Conservation (phyloP, 208 protist genomes). For the Trichomonas tenax region DNA sequence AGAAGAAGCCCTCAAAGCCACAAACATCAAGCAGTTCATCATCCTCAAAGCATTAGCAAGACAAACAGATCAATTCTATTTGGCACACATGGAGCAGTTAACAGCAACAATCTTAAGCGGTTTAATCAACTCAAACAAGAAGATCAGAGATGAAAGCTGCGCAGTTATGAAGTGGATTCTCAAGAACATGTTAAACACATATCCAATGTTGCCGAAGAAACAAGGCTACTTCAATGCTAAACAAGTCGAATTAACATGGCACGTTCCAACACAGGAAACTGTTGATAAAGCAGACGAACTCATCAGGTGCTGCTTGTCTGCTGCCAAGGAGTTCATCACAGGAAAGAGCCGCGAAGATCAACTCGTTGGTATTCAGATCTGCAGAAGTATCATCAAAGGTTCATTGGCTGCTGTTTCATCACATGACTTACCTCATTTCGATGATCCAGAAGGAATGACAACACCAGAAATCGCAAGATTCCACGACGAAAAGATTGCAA, state of each 20-base stretch:
- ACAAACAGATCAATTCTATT: not conserved
- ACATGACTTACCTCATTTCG: not conserved
- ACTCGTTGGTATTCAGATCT: not conserved
- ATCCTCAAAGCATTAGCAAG: not conserved
- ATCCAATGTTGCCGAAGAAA: not conserved
- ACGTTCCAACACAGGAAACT: not conserved
- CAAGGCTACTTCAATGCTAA: not conserved
- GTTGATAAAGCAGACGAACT: too few relatives aligned
- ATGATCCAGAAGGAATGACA: not conserved
- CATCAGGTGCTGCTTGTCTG: not conserved
- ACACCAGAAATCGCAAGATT: not conserved
- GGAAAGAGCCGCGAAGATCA: not conserved
- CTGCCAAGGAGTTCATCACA: not conserved
- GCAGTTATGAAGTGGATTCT: not conserved
- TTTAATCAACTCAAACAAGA: not conserved
- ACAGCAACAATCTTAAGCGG: not conserved
- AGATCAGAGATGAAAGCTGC: not conserved
- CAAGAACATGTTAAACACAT: not conserved
- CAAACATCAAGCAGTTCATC: not conserved
- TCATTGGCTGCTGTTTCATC: not conserved
- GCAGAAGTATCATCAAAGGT: not conserved
- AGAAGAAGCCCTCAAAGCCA: not conserved
- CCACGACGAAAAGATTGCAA: not conserved
- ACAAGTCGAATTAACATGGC: not conserved
- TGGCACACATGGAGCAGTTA: not conserved